Percentiles rank a stretch among this genome's conserved stretches.
phyloP scores from a whole-genome alignment of 257 asterid species.

The Solanum chiquidenum region DNA sequence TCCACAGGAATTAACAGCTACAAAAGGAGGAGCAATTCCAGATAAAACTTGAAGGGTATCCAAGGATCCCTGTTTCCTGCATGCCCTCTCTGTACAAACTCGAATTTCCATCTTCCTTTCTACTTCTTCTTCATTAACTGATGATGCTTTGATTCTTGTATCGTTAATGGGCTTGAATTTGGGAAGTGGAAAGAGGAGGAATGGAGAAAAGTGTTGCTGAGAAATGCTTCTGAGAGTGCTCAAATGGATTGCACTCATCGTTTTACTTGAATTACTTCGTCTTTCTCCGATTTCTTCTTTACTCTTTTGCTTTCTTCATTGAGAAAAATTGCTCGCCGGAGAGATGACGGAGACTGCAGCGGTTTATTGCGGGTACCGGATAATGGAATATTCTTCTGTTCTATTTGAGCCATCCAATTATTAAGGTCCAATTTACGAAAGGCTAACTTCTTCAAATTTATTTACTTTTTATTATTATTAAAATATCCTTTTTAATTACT shows the following conservation, averaged over 20 bases:
- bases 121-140: not conserved
- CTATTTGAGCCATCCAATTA: not conserved
- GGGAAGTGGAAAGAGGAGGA: constrained; percentile 8
- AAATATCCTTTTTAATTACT: too few species aligned
- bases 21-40: constrained; percentile 64
- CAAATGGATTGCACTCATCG: not conserved
- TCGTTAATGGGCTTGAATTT: not conserved
- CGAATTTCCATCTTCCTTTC: constrained; percentile 33
- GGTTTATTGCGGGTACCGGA: not conserved
- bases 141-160: constrained; percentile 8
- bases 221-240: not conserved
- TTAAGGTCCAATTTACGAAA: not conserved
- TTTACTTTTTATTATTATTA: not conserved
- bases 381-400: not conserved
- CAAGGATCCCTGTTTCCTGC: constrained; percentile 81
- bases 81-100: constrained; percentile 64
- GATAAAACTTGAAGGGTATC: constrained; percentile 57
- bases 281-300: not conserved
- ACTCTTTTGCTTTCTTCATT: not conserved
- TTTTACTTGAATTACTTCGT: not conserved
- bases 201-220: not conserved
- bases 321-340: not conserved
- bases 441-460: too few species aligned
- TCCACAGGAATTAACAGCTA: constrained; percentile 65
- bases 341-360: not conserved